These are phyloP conservation scores for Kappamyces sp. DNA, from an alignment of 192 early-diverging fungal species.

Conservation along the genomic window DNA sequence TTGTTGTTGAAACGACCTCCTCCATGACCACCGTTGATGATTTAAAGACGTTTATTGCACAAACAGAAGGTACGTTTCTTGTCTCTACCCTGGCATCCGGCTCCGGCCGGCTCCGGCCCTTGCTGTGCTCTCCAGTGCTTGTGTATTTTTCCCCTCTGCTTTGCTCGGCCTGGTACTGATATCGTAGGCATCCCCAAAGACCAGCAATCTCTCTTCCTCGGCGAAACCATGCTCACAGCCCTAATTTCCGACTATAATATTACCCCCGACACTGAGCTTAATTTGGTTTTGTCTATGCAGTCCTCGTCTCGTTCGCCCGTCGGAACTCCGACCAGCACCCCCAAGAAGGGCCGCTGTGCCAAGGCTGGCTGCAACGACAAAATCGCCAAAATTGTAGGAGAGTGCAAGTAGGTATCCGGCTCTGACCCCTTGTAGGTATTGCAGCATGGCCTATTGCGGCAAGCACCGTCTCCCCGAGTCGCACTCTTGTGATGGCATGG, in stretches of 20 bases:
- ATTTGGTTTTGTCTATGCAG: background rate
- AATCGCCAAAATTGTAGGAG: constrained; percentile 5
- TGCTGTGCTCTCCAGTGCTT: constrained; percentile 18
- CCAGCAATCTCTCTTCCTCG: constrained; percentile 50
- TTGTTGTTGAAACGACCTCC: constrained; percentile 73
- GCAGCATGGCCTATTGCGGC: constrained; percentile 34
- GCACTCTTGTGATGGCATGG: constrained; percentile 64
- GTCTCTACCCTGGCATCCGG: constrained; percentile 7
- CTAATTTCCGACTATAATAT: constrained; percentile 38
- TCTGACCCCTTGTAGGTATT: constrained; percentile 4
- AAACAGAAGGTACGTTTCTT: constrained; percentile 75
- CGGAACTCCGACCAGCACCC: background rate
- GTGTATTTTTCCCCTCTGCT: constrained; percentile 31
- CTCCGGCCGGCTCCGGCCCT: constrained; percentile 35
- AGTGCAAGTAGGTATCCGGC: constrained; percentile 9
- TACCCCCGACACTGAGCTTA: background rate
- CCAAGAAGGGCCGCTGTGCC: constrained; percentile 7
- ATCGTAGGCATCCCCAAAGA: constrained; percentile 49
- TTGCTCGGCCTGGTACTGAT: background rate
- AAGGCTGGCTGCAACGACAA: constrained; percentile 8
- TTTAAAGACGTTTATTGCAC: constrained; percentile 80
- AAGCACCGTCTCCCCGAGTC: constrained; percentile 70
- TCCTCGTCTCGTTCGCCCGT: background rate
- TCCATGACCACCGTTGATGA: constrained; percentile 71
- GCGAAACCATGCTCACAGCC: constrained; percentile 40